Base-by-base conservation (phyloP, 2,329 filamentous ascomycete genomes). In the Neofusicoccum cordaticola region DNA sequence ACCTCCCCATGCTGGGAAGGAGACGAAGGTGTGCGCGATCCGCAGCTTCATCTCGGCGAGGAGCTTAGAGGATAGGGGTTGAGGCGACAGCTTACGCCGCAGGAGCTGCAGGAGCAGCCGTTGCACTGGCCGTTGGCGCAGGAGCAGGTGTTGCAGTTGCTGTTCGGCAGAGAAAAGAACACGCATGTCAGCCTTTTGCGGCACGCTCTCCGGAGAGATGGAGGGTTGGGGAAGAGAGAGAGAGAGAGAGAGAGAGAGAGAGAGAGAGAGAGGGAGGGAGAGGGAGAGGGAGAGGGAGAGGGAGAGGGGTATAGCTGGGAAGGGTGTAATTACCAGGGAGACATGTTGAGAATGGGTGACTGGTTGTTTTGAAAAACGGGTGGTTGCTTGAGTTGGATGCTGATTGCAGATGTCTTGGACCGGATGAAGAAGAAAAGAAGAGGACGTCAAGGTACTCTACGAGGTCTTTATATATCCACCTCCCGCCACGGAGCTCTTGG, bases 91-190 rank as follows among this genome's bases (percentile, higher is more conserved):
- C 65, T 58, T 63, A 67, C 66, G 66, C 65, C 68, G 72, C 73
- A 75, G 56, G 70, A 67, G 61, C 70, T 69, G 69, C 73, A 75
- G 53, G 68, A 66, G 68, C 73, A 75, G 66, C 66, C 67, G 64
- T 69, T 67, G 72, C 73, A 75, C 67, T 74, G 37, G 63, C 63
- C 68, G 63, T 73, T 72, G 62, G 65, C 65, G 71, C 72, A 74
- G 63, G 67, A 65, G 72, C 73, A 75, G 62, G 71, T 64, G 47
- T 67, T 56, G 70, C 73, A 75, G 68, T 60, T 56, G 60, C 53
- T 66, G 42, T 51, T 8, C 19, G 27, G 5, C 17, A 22, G 15
- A 17, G 41, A 13, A 57, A 41, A 11, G 39, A 47, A 58, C 39
- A 50, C 17, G 7, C 35, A 65, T 45, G 58, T 65, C 62, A 64